These are phyloP conservation scores for Glycine soja DNA, from an alignment of 306 rosid species.

Conservation along the genomic window DNA sequence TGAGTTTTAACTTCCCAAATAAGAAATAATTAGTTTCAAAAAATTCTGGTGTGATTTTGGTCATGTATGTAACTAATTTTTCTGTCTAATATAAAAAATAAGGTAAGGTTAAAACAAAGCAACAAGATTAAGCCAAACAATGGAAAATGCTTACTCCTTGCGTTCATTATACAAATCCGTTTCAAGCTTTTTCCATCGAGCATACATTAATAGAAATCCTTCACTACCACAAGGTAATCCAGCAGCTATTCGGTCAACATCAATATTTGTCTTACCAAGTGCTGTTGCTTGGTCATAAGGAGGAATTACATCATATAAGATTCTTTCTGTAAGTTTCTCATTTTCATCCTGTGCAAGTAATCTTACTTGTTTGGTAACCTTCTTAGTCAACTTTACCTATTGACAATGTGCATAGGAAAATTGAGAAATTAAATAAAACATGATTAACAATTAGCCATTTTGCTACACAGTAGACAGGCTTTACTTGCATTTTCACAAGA, in stretches of 20 bases:
- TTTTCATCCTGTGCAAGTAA: slow-evolving; percentile 83
- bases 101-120: slow-evolving; percentile 4
- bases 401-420: slow-evolving; percentile 23
- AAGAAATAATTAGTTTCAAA: slow-evolving; percentile 34
- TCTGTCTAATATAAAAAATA: slow-evolving; percentile 30
- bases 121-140: slow-evolving; percentile 37
- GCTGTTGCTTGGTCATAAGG: slow-evolving; percentile 99
- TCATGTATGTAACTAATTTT: slow-evolving; percentile 30
- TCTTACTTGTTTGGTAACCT: slow-evolving; percentile 97
- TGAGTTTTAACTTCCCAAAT: slow-evolving; percentile 34
- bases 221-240: slow-evolving; percentile 99
- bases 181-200: slow-evolving; percentile 99
- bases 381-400: slow-evolving; percentile 85
- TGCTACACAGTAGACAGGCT: slow-evolving; percentile 4
- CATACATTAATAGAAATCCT: slow-evolving; percentile 97
- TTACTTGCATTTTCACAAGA: slow-evolving; percentile 25
- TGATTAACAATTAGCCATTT: slow-evolving; percentile 14
- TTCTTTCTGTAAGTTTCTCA: slow-evolving; percentile 72
- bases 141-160: slow-evolving; percentile 72
- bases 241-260: slow-evolving; percentile 93
- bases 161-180: slow-evolving; percentile 94
- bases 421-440: slow-evolving; percentile 29
- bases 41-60: slow-evolving; percentile 24
- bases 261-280: slow-evolving; percentile 95
- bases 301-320: slow-evolving; percentile 76